Evolutionary conservation across 2,329 filamentous ascomycete species (phyloP).

Genomic region (Paracorniculantispora psalliotae): DNA sequence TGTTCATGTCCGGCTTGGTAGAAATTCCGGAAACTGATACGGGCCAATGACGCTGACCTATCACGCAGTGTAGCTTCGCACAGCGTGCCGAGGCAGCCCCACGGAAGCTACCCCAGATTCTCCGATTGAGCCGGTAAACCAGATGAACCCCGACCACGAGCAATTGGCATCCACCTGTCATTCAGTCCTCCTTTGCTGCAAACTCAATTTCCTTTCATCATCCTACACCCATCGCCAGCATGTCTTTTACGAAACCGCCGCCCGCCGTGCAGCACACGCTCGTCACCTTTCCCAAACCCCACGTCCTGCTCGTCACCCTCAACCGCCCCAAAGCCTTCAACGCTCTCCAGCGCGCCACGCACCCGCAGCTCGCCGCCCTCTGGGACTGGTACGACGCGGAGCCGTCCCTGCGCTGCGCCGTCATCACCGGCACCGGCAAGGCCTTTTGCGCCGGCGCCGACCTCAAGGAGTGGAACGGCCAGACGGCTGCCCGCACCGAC

Average conservation of each 20-base stretch:
- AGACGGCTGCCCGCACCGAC: neutral
- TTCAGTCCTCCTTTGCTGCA: too few relatives aligned
- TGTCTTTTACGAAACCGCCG: slow-evolving; percentile 19
- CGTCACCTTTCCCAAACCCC: slow-evolving; percentile 46
- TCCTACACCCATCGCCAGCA: neutral
- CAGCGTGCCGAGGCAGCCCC: slow-evolving; percentile 1
- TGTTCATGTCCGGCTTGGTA: too few relatives aligned
- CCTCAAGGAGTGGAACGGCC: slow-evolving; percentile 55
- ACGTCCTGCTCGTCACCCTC: slow-evolving; percentile 56
- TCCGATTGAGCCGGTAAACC: neutral
- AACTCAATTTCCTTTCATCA: neutral
- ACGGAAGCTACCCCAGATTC: neutral
- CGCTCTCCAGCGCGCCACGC: slow-evolving; percentile 45
- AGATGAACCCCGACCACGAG: neutral
- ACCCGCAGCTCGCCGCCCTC: slow-evolving; percentile 43
- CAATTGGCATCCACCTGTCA: neutral
- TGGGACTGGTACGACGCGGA: slow-evolving; percentile 61
- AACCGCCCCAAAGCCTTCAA: slow-evolving; percentile 56
- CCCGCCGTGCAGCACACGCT: slow-evolving; percentile 37
- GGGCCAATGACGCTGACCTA: neutral
- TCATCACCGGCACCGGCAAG: slow-evolving; percentile 58
- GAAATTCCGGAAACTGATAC: too few relatives aligned
- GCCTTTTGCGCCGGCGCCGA: slow-evolving; percentile 67
- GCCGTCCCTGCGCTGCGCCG: slow-evolving; percentile 54
- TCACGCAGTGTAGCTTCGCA: neutral